Evolutionary conservation across 2,329 filamentous ascomycete genomes (phyloP).

Genomic region (Aspergillus sp.): DNA sequence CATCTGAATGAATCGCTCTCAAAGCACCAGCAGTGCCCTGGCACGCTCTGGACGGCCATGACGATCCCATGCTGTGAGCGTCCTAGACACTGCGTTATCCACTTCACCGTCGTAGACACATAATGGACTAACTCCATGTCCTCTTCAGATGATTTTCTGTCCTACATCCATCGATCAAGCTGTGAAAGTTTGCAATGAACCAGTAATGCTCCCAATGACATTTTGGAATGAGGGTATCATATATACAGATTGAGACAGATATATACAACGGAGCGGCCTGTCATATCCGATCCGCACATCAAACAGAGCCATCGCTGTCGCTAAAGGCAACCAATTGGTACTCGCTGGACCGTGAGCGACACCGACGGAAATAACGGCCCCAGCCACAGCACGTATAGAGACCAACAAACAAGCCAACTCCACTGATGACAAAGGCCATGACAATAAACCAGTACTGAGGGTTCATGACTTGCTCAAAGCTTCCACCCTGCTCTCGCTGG

Average conservation of each 20-base stretch:
- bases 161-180: neutral
- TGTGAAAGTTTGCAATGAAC: neutral
- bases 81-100: neutral
- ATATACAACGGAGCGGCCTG: neutral
- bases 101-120: neutral
- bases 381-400: conserved; percentile 16
- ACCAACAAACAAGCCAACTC: conserved; percentile 17
- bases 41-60: conserved; percentile 1
- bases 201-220: neutral
- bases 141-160: neutral
- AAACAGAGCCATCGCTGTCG: conserved; percentile 12
- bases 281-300: neutral
- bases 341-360: conserved; percentile 11
- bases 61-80: neutral
- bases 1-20: too few relatives aligned
- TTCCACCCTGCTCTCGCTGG: conserved; percentile 8
- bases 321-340: conserved; percentile 21
- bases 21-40: too few relatives aligned
- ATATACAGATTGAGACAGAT: neutral
- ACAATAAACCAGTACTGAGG: conserved; percentile 18
- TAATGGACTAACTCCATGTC: too few relatives aligned
- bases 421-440: conserved; percentile 16
- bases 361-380: conserved; percentile 4
- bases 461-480: conserved; percentile 9
- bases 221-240: conserved; percentile 3